Evolutionary conservation across 163 green algal species (phyloP), one percentile per base, ranked within the genome.

Genomic region (Scenedesmus sp.): DNA sequence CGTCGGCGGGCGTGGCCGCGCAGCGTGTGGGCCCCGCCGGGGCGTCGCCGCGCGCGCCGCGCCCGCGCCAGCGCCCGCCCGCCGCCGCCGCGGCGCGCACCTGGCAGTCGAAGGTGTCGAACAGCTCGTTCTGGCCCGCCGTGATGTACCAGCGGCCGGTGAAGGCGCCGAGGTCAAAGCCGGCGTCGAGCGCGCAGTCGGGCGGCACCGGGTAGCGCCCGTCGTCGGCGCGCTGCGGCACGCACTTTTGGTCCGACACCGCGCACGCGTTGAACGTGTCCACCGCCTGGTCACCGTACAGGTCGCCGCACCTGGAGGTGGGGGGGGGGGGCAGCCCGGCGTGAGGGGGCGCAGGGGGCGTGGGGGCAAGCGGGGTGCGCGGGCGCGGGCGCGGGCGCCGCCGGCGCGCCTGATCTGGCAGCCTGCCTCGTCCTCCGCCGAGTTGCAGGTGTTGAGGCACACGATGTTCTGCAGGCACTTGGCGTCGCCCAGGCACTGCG

Each of bases 31-130:
- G 39, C 7, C 39, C 6, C 7, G 39, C 10, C n/a, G n/a, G 39
- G 39, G 7, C 10, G 39, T 47, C 39, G 39, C 39, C 6, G 6
- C 39, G 39, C 39, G 39, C 39, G 6, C 7, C 39, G 39, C 6
- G 7, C 10, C 7, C 39, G 39, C 39, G 39, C 7, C 6, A 47
- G 39, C n/a, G n/a, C n/a, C n/a, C n/a, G n/a, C n/a, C n/a, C n/a
- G n/a, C n/a, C n/a, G n/a, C n/a, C n/a, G n/a, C n/a, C n/a, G n/a
- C n/a, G n/a, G 10, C 39, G 3, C 53, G 18, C 62, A 84, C 78
- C 78, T 94, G 89, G 84, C 93, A 97, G 81, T 94, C 88, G 57
- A 97, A 97, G 0, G 73, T 92, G 84, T 97, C 93, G 65, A 97
- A 97, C n/a, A 95, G 83, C 4, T 84, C 86, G 80, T 97, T 97